Base-by-base conservation (phyloP, 2,329 filamentous ascomycete species). In the Tothia fuscella region DNA sequence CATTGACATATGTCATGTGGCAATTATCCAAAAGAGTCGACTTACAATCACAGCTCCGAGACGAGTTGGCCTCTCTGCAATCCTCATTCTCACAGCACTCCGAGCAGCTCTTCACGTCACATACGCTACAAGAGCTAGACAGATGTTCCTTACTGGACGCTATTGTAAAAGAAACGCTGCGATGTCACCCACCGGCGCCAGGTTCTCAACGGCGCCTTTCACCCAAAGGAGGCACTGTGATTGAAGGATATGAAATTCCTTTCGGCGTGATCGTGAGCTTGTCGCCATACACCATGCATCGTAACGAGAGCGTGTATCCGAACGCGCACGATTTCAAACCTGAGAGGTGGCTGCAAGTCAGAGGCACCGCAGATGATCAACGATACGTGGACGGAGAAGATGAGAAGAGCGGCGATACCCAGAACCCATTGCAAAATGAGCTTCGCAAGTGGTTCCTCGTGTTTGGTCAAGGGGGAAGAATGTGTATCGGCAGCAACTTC, bases 1-100 rank as follows among this genome's bases (percentile, higher is more conserved):
- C 52, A 1, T 42, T 60, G 7, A 60, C 57, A 0, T 59, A 57
- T 28, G 47, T 59, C 10, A 54, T 51, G 2, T 59, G 55, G 55
- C 50, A 51, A 7, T 51, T 60, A 2, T 49, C 54, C 1, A n/a
- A n/a, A n/a, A n/a, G n/a, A 49, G 51, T 22, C 48, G 46, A 5
- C 41, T 43, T 13, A 17, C 12, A 20, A 37, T 37, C 9, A 38
- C 10, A 16, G 25, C 20, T 12, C n/a, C 31, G 16, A 4, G 43
- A n/a, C 32, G 29, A 35, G 6, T 2, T 16, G 29, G 35, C n/a
- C 10, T 37, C 13, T 30, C 32, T 26, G 26, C 17, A 25, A 33
- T 14, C 16, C 14, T 4, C 19, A 16, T 38, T 6, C 9, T 29
- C 14, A 7, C 7, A 13, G 7, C 7, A 9, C 13, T 13, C 9